Evolutionary conservation across 1,139 yeast genomes (phyloP), one percentile per base, ranked within the genome.

Genomic region (Zygosaccharomyces pseudobailii): DNA sequence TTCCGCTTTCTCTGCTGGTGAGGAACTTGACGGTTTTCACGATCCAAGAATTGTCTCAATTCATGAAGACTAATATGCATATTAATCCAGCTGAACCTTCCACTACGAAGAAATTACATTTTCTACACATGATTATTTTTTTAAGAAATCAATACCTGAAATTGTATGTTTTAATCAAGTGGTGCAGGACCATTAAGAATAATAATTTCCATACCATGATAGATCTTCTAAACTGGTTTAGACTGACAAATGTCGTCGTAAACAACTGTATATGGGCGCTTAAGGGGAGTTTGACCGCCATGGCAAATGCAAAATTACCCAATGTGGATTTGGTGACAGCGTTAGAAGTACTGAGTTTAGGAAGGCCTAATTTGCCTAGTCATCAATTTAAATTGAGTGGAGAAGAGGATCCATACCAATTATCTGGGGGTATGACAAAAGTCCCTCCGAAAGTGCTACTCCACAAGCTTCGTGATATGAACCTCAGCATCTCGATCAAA

Each of bases 301-400:
- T 89, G 51, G 74, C 82, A 5, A 87, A 90, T 19, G 97, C 97
- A 1, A 87, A 88, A 60, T 69, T 90, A 50, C 95, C 96, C 6
- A 87, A 88, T 65, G 92, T 96, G 0, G 97, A 92, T 65, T 67
- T 92, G 30, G 76, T 81, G 36, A 89, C 97, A 0, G 88, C 96
- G 2, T 71, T 92, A 55, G 95, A 92, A 61, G 96, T 92, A 1
- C 71, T 89, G 43, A 76, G 82, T 35, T 74, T 79, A 40, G 95
- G 96, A 3, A 72, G 86, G 54, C 96, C 97, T 2, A 80, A 80
- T 42, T 72, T 87, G 38, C 84, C 90, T 2, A 46, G 47, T 9
- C 82, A 84, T 61, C 76, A 78, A 54, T 79, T 82, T 56, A 55
- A 52, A 37, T 39, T 57, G 30, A 56, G 60, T 34, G 61, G 61